Conservation (phyloP, 768 basidiomycete species). For the Astraeus odoratus region DNA sequence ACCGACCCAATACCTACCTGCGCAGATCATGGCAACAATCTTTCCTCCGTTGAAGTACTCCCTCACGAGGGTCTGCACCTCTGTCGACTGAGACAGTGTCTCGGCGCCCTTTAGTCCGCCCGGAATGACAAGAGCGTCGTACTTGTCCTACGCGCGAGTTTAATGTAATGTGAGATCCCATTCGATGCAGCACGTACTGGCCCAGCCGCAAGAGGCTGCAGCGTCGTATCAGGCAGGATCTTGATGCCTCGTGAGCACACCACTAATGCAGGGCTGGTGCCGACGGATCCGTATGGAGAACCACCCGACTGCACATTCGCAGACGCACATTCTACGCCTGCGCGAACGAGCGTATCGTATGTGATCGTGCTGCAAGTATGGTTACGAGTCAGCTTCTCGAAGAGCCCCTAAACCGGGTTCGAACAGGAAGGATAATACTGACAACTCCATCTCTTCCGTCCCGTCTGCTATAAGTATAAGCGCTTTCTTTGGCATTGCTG, state of each 20-base stretch:
- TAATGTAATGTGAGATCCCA: background rate
- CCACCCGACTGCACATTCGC: constrained; percentile 46
- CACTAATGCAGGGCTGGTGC: constrained; percentile 39
- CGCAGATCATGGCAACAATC: constrained; percentile 81
- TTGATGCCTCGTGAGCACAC: constrained; percentile 68
- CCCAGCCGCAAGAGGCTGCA: constrained; percentile 38
- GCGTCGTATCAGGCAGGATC: constrained; percentile 59
- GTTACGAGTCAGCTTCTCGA: too few species aligned
- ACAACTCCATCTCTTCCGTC: constrained; percentile 91
- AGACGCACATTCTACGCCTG: constrained; percentile 58
- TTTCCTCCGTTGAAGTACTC: constrained; percentile 35
- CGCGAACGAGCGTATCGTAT: constrained; percentile 78
- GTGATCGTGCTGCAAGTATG: constrained; percentile 62
- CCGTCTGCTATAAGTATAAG: constrained; percentile 73
- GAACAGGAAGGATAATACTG: constrained; percentile 20
- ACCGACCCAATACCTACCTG: constrained; percentile 40
- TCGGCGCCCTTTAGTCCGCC: constrained; percentile 77
- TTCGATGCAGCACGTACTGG: constrained; percentile 35
- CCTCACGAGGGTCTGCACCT: constrained; percentile 58
- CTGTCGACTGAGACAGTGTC: constrained; percentile 51
- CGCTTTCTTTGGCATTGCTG: constrained; percentile 34
- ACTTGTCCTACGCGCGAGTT: constrained; percentile 41
- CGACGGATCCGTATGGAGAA: constrained; percentile 18
- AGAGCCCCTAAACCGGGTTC: background rate
- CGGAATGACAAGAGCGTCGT: constrained; percentile 66